Conservation (phyloP, 768 basidiomycete genomes). For the Lyophyllum atratum region DNA sequence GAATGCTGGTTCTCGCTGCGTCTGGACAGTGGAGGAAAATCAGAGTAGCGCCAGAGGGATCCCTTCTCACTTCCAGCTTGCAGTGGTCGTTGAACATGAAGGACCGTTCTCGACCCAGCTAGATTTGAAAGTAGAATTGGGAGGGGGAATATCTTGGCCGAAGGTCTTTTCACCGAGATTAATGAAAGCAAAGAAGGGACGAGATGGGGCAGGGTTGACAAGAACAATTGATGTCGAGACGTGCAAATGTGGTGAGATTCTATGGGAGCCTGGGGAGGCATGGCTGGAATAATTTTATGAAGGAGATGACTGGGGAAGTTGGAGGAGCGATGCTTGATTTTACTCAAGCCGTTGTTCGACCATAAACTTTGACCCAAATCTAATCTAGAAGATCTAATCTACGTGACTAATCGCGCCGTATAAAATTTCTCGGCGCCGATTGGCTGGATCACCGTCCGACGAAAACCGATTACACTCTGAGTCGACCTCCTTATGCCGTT, state of each 20-base stretch:
- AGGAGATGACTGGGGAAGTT: constrained; percentile 13
- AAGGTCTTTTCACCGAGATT: background rate
- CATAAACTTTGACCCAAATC: background rate
- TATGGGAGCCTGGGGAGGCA: constrained; percentile 5
- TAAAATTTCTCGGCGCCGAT: constrained; percentile 13
- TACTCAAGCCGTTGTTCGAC: constrained; percentile 2
- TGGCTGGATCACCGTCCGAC: constrained; percentile 11
- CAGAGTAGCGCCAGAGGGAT: constrained; percentile 11
- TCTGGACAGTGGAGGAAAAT: constrained; percentile 17
- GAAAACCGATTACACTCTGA: constrained; percentile 5
- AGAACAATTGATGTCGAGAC: constrained; percentile 8
- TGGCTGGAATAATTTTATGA: constrained; percentile 13
- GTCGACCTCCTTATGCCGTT: background rate
- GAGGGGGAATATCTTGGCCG: constrained; percentile 7
- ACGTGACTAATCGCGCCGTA: background rate
- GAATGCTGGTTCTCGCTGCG: background rate
- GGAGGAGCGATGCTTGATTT: constrained; percentile 5
- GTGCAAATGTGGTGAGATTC: constrained; percentile 14
- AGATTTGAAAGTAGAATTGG: constrained; percentile 13
- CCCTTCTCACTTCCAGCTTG: constrained; percentile 14
- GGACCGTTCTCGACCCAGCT: constrained; percentile 11
- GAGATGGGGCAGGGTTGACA: background rate
- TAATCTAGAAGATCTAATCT: background rate
- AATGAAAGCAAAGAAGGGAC: constrained; percentile 2
- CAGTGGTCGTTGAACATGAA: constrained; percentile 11